Evolutionary conservation across 495 filamentous ascomycete species (phyloP), one percentile per base, ranked within the genome.

Genomic region (Penicillium psychrofluorescens): DNA sequence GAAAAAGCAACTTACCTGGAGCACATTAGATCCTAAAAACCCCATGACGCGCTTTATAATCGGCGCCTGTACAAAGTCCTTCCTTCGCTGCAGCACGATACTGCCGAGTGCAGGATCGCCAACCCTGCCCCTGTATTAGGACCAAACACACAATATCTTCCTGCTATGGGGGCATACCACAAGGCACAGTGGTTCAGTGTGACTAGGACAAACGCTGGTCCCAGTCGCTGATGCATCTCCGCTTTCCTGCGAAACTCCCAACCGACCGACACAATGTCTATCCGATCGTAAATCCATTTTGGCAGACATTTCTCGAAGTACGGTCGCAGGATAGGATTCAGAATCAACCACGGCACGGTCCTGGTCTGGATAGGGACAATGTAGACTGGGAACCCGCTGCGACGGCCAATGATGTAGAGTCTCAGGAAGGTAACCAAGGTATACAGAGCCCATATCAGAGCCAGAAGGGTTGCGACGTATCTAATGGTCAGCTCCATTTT

Each of bases 381-480:
- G 15, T 74, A 75, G 14, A 87, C 63, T 9, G 80, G 76, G 60
- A 81, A 83, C 28, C 79, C 79, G 9, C 78, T 77, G 54, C 77
- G 83, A 39, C 81, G 83, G 22, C 22, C 22, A 22, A 22, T 22
- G 2, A 22, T 22, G 22, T 22, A 22, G 22, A 22, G 4, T 6
- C 22, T 22, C 22, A 22, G 22, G 22, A 22, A 22, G 22, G 22
- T 22, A 22, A 22, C 6, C 22, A 22, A 22, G 22, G 22, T 22
- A 22, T 22, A 4, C 6, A 22, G 22, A 22, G 6, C 22, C 22
- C 22, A 22, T 22, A 22, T 6, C 22, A 22, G 2, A 22, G 4
- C 22, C 22, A 22, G 22, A 22, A 22, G 22, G 22, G 2, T 6
- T 22, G 22, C 3, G 22, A 6, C 22, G 22, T 22, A 22, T 22